These are phyloP conservation scores for Spathaspora hagerdaliae DNA, from an alignment of 805 yeast species.

Conservation along the genomic window DNA sequence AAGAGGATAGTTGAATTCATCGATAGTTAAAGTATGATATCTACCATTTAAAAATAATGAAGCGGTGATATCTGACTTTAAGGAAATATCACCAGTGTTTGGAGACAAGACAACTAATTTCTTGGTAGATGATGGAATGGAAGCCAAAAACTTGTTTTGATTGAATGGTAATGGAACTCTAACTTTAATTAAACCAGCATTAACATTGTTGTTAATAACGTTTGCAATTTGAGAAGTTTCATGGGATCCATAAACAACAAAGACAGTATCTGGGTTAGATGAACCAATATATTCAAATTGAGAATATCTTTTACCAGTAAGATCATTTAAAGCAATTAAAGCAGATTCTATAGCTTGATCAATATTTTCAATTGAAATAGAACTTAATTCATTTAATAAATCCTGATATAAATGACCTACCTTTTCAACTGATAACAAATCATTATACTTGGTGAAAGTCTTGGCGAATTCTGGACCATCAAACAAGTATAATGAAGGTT, in stretches of 20 bases:
- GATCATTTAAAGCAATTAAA: constrained; percentile 46
- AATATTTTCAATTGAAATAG: constrained; percentile 23
- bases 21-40: constrained; percentile 35
- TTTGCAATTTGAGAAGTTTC: constrained; percentile 55
- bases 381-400: constrained; percentile 24
- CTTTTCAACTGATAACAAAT: constrained; percentile 40
- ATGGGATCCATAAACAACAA: constrained; percentile 74
- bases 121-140: constrained; percentile 56
- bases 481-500: constrained; percentile 67
- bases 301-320: constrained; percentile 50
- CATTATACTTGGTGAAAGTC: constrained; percentile 44
- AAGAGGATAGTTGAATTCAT: constrained; percentile 51
- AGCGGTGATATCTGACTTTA: constrained; percentile 72
- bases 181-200: constrained; percentile 62
- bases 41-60: constrained; percentile 54
- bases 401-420: constrained; percentile 36
- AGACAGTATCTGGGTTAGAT: constrained; percentile 61
- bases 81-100: constrained; percentile 24
- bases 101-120: constrained; percentile 56
- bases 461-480: constrained; percentile 72
- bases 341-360: constrained; percentile 41
- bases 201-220: constrained; percentile 34
- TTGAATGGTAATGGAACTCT: constrained; percentile 83
- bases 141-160: constrained; percentile 50
- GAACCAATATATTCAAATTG: constrained; percentile 73